These are phyloP conservation scores for Stachybotrys chartarum DNA, from an alignment of 2,329 filamentous ascomycete genomes.

Conservation along the genomic window DNA sequence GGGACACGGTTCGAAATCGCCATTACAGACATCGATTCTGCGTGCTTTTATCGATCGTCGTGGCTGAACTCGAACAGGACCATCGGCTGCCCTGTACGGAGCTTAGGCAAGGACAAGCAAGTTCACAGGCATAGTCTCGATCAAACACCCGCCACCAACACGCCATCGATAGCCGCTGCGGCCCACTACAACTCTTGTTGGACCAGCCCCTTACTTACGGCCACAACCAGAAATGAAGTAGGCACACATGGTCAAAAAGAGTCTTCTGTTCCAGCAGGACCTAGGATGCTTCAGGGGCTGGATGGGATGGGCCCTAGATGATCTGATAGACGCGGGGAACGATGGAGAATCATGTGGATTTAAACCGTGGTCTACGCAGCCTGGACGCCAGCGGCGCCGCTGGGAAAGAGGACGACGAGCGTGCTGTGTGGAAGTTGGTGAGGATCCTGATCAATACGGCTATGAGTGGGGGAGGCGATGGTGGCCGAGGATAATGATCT, in stretches of 20 bases:
- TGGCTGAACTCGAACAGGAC: slow-evolving; percentile 19
- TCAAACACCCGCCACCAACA: slow-evolving; percentile 52
- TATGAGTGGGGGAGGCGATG: slow-evolving; percentile 26
- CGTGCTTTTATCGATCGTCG: no score
- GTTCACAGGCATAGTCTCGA: slow-evolving; percentile 41
- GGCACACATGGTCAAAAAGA: slow-evolving; percentile 21
- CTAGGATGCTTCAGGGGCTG: slow-evolving; percentile 29
- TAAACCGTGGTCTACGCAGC: background rate
- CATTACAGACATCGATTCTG: no score
- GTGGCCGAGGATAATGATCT: slow-evolving; percentile 26
- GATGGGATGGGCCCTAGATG: slow-evolving; percentile 30
- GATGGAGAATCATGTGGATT: no score
- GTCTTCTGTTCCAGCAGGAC: slow-evolving; percentile 27
- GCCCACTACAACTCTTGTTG: background rate
- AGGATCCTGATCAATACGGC: slow-evolving; percentile 25
- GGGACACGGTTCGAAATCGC: slow-evolving; percentile 32
- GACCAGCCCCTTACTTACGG: no score
- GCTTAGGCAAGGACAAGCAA: slow-evolving; percentile 38
- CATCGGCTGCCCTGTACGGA: slow-evolving; percentile 35
- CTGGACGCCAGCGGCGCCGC: slow-evolving; percentile 5
- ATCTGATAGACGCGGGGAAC: slow-evolving; percentile 24
- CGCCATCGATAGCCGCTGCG: slow-evolving; percentile 30
- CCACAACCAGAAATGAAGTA: no score
- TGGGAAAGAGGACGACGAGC: slow-evolving; percentile 17
- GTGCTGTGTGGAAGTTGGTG: slow-evolving; percentile 22